Evolutionary conservation across 805 yeast species (phyloP).

Genomic region (Kodamaea jinghongensis): DNA sequence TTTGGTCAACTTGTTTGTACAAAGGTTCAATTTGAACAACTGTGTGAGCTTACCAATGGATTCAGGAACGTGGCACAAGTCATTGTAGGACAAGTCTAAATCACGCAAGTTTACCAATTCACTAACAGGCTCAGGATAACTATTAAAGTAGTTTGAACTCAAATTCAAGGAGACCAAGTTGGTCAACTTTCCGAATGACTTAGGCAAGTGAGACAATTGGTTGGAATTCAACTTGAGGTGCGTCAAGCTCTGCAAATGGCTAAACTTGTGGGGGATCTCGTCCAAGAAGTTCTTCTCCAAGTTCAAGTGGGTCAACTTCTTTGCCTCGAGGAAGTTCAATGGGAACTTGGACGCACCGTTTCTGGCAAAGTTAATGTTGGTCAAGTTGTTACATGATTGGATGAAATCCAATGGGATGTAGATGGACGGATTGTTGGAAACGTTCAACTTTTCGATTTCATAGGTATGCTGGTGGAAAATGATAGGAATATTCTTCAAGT

Average conservation of each 20-base stretch:
- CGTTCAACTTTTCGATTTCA: conserved; percentile 77
- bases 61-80: conserved; percentile 57
- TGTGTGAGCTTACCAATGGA: conserved; percentile 57
- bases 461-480: conserved; percentile 75
- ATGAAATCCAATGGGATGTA: conserved; percentile 81
- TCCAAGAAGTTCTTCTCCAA: conserved; percentile 76
- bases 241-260: conserved; percentile 52
- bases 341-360: conserved; percentile 79
- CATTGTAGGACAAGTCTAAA: conserved; percentile 81
- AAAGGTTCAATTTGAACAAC: conserved; percentile 66
- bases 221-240: conserved; percentile 72
- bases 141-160: conserved; percentile 69
- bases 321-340: conserved; percentile 64
- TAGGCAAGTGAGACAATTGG: conserved; percentile 62
- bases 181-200: conserved; percentile 52
- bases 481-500: conserved; percentile 81
- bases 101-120: conserved; percentile 56
- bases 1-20: conserved; percentile 64
- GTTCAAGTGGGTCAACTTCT: conserved; percentile 62
- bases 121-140: conserved; percentile 64
- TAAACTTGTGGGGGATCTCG: conserved; percentile 55
- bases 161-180: conserved; percentile 63
- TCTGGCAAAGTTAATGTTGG: conserved; percentile 62
- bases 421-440: conserved; percentile 83
- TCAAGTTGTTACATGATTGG: conserved; percentile 73